Evolutionary conservation across 2,329 filamentous ascomycete genomes (phyloP).

Genomic region (Malbranchea zuffiana): DNA sequence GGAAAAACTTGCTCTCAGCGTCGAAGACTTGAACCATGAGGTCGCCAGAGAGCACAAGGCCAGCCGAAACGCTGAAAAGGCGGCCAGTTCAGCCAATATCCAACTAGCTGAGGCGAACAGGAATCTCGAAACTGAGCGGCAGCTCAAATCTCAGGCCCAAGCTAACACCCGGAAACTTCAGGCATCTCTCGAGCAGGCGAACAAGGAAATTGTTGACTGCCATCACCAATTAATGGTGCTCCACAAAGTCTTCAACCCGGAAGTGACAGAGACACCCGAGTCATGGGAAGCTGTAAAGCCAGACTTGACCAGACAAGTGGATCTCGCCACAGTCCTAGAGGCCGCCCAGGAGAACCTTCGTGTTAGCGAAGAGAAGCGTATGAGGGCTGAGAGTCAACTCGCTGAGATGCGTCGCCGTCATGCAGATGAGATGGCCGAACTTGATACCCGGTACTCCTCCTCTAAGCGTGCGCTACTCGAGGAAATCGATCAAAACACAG

Average conservation of each 20-base stretch:
- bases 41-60: conserved; percentile 80
- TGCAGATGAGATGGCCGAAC: conserved; percentile 57
- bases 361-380: conserved; percentile 68
- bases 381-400: conserved; percentile 72
- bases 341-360: conserved; percentile 79
- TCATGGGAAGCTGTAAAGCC: conserved; percentile 59
- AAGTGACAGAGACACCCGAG: conserved; percentile 53
- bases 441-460: conserved; percentile 50
- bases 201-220: conserved; percentile 69
- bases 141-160: conserved; percentile 75
- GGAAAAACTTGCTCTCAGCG: conserved; percentile 74
- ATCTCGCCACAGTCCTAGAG: conserved; percentile 77
- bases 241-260: conserved; percentile 78
- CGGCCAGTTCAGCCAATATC: conserved; percentile 63
- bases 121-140: conserved; percentile 79
- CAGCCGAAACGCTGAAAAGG: conserved; percentile 81
- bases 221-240: conserved; percentile 68
- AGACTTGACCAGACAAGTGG: conserved; percentile 55
- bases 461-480: conserved; percentile 67
- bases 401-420: conserved; percentile 64
- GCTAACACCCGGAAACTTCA: conserved; percentile 74
- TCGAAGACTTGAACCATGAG: conserved; percentile 91
- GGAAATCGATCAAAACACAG: conserved; percentile 77
- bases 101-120: conserved; percentile 84
- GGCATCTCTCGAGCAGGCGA: conserved; percentile 62